Base-by-base conservation (phyloP, 495 filamentous ascomycete species). In the Hypoxylon intermedium region DNA sequence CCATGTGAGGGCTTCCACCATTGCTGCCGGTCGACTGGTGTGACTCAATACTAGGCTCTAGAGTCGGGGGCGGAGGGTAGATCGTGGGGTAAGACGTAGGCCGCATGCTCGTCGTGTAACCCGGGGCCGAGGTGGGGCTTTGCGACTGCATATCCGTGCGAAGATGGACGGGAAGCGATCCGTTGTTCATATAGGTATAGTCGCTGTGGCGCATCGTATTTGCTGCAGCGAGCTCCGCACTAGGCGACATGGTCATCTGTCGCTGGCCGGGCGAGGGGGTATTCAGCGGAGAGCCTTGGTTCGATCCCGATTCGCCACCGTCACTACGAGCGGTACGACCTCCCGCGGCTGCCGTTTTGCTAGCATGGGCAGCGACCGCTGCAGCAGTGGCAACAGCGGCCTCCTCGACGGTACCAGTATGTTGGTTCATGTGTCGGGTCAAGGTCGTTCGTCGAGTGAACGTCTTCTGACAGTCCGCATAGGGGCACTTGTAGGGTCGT, bases 391-490 rank as follows among this genome's bases (percentile, higher is more conserved):
- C 91, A 3, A 86, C 89, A 5, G 90, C 92, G 6, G 94, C 89
- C 70, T 98, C 94, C 69, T 97, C 94, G 15, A 98, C 87, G 0
- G 93, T 98, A 5, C 93, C 94, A 23, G 90, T 94, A 67, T 98
- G 94, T 53, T 95, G 90, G 55, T 96, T 96, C 75, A 97, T 92
- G 71, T 98, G 94, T 24, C 94, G 86, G 6, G 95, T 98, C 57
- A 98, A 76, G 0, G 94, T 98, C 2, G 94, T 98, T 31, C 93
- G 86, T 28, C 94, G 87, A 2, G 94, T 98, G 71, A 98, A 98
- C 0, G 95, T 98, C 82, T 98, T 98, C 71, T 97, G 92, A 74
- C 94, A 98, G 67, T 98, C 92, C 11, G 91, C 92, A 67, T 93
- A 98, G 1, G 93, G 93, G 73, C 94, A 98, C 70, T 97, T 96